phyloP scores from a whole-genome alignment of 208 protist species.

The Leishmania martiniquensis region DNA sequence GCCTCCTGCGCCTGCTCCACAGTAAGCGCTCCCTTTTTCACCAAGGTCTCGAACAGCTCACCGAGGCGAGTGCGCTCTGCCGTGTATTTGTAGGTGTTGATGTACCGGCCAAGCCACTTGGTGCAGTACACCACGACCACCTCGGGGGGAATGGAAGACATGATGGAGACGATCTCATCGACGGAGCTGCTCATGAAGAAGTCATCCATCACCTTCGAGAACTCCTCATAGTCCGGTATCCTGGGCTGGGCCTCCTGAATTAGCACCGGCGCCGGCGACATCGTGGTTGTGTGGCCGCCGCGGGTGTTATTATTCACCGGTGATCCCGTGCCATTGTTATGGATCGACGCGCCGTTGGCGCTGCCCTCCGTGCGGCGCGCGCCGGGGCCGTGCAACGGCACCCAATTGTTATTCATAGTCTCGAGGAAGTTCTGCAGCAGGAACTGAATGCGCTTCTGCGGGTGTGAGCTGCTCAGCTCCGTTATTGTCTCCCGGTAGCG shows the following conservation, averaged over 20 bases:
- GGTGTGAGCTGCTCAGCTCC: conserved; percentile 61
- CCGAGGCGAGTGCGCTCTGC: conserved; percentile 72
- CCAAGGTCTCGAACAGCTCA: conserved; percentile 75
- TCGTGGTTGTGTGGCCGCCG: not conserved
- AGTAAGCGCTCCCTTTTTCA: conserved; percentile 47
- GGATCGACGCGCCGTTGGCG: not conserved
- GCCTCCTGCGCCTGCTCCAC: conserved; percentile 52
- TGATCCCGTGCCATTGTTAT: not conserved
- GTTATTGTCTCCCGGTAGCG: conserved; percentile 50
- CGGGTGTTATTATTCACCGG: not conserved
- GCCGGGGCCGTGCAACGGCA: conserved; percentile 56
- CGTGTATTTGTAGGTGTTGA: conserved; percentile 69
- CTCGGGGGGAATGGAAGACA: conserved; percentile 46
- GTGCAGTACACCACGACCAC: conserved; percentile 56
- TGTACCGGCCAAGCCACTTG: conserved; percentile 70
- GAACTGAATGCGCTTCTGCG: conserved; percentile 79
- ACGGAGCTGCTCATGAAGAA: conserved; percentile 69
- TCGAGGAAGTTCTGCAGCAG: conserved; percentile 73
- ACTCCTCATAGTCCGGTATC: conserved; percentile 64
- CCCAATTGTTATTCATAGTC: conserved; percentile 86
- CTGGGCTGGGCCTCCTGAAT: conserved; percentile 29
- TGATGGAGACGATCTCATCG: conserved; percentile 56
- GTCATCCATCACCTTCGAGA: conserved; percentile 80
- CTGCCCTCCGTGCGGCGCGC: conserved; percentile 17
- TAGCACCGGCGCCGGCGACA: conserved; percentile 6